phyloP scores from a whole-genome alignment of 2,329 filamentous ascomycete genomes.

The Verticillium nonalfalfae region DNA sequence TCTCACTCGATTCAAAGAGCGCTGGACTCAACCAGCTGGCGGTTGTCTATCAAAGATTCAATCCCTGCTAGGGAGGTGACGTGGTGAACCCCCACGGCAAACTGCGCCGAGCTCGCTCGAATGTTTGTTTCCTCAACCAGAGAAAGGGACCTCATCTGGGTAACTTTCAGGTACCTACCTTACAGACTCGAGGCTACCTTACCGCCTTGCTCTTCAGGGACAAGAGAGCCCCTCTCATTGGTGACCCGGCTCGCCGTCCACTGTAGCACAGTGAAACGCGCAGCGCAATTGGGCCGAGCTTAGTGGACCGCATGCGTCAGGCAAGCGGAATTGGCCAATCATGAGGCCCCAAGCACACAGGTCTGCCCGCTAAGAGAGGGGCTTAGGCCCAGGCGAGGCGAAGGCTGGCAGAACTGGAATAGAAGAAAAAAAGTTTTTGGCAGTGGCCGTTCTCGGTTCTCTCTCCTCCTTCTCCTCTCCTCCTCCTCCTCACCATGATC shows the following conservation, averaged over 20 bases:
- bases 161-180: too few species aligned
- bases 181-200: not conserved
- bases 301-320: not conserved
- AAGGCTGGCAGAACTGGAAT: slow-evolving; percentile 1
- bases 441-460: slow-evolving; percentile 1
- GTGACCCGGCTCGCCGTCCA: not conserved
- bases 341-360: not conserved
- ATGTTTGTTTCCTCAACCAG: not conserved
- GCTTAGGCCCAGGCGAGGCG: not conserved
- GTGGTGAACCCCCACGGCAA: not conserved
- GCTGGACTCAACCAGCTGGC: too few species aligned
- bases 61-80: not conserved
- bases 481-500: slow-evolving; percentile 11
- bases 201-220: not conserved
- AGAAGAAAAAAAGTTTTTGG: slow-evolving; percentile 12
- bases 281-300: not conserved
- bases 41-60: too few species aligned
- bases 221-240: not conserved
- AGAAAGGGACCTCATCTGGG: too few species aligned
- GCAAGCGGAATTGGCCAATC: slow-evolving; percentile 2
- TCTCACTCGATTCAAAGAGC: too few species aligned
- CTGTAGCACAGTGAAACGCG: not conserved
- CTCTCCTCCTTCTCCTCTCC: slow-evolving; percentile 6
- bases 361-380: slow-evolving; percentile 1
- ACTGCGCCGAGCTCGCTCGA: not conserved